Evolutionary conservation across 495 filamentous ascomycete species (phyloP).

Genomic region (Eremomyces bilateralis): DNA sequence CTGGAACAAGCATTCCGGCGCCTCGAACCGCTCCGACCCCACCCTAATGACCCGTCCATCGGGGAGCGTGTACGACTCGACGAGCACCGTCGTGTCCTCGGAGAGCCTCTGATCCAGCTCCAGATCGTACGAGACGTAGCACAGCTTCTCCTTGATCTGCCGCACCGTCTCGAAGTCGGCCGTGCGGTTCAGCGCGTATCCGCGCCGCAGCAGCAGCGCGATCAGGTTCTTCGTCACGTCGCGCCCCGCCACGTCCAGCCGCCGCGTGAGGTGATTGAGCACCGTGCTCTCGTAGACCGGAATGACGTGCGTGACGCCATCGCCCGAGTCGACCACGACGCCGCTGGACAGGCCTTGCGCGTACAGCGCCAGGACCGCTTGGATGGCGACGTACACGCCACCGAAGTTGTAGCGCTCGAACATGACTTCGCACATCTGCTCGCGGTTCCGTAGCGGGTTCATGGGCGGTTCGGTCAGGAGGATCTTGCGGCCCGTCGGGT

Average conservation of each 20-base stretch:
- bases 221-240: constrained; percentile 97
- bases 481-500: constrained; percentile 86
- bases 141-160: constrained; percentile 92
- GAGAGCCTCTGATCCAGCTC: constrained; percentile 87
- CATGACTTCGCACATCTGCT: constrained; percentile 97
- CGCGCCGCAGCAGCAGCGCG: constrained; percentile 76
- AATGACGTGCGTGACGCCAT: constrained; percentile 95
- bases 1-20: constrained; percentile 96
- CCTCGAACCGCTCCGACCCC: constrained; percentile 92
- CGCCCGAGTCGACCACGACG: constrained; percentile 93
- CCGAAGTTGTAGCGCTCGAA: constrained; percentile 92
- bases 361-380: constrained; percentile 92
- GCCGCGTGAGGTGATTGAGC: constrained; percentile 83
- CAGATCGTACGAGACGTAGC: constrained; percentile 97
- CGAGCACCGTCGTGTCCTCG: constrained; percentile 92
- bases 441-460: constrained; percentile 88
- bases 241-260: constrained; percentile 86
- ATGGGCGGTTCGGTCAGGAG: constrained; percentile 94
- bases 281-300: constrained; percentile 96
- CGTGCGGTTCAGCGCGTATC: constrained; percentile 93
- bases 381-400: constrained; percentile 95
- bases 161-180: constrained; percentile 98
- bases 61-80: constrained; percentile 91
- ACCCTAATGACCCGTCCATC: constrained; percentile 92
- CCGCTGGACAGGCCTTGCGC: constrained; percentile 92